These are phyloP conservation scores for Lactifluus rugatus DNA, from an alignment of 768 basidiomycete species.

Conservation along the genomic window DNA sequence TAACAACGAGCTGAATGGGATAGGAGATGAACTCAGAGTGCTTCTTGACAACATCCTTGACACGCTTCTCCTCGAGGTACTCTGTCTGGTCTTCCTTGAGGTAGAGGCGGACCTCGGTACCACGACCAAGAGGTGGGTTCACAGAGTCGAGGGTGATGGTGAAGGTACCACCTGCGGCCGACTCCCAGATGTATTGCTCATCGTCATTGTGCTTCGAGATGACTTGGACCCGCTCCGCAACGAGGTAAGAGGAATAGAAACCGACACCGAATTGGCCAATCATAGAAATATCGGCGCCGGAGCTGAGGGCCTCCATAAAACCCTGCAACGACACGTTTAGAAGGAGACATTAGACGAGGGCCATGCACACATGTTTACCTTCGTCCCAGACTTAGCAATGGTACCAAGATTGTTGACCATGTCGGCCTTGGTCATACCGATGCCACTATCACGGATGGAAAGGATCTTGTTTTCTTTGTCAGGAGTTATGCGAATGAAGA, in stretches of 20 bases:
- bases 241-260: slow-evolving; percentile 99
- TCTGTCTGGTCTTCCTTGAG: slow-evolving; percentile 99
- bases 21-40: slow-evolving; percentile 99
- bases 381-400: slow-evolving; percentile 90
- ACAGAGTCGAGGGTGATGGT: slow-evolving; percentile 92
- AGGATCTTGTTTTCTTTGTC: slow-evolving; percentile 95
- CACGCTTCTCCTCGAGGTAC: slow-evolving; percentile 98
- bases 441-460: slow-evolving; percentile 87
- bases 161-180: slow-evolving; percentile 98
- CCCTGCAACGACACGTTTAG: slow-evolving; percentile 42
- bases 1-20: slow-evolving; percentile 96
- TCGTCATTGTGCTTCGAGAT: slow-evolving; percentile 99
- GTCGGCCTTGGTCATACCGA: slow-evolving; percentile 99
- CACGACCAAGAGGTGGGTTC: slow-evolving; percentile 87
- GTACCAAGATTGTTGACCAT: slow-evolving; percentile 98
- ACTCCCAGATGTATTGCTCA: slow-evolving; percentile 99
- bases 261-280: slow-evolving; percentile 99
- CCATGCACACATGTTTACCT: slow-evolving; percentile 38
- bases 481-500: slow-evolving; percentile 87
- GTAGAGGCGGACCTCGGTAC: slow-evolving; percentile 84
- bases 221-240: slow-evolving; percentile 96
- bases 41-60: slow-evolving; percentile 99
- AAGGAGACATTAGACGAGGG: neutral
- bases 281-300: slow-evolving; percentile 89
- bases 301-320: slow-evolving; percentile 97